phyloP scores from a whole-genome alignment of 2,329 filamentous ascomycete genomes.

The Nigrospora sphaerica region DNA sequence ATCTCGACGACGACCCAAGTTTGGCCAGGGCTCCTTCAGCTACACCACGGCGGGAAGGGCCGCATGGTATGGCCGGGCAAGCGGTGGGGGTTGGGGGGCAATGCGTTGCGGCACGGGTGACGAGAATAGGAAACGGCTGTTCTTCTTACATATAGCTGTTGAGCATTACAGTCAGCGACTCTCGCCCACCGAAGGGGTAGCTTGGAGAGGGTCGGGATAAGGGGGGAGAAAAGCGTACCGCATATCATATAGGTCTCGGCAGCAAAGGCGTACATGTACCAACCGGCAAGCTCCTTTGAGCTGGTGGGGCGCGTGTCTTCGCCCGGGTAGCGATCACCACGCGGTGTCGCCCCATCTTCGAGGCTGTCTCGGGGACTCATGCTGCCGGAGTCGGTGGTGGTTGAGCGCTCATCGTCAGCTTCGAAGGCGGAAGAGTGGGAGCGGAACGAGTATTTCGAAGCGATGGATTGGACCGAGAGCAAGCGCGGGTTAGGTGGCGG shows the following conservation, averaged over 20 bases:
- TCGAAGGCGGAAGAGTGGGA: slow-evolving; percentile 60
- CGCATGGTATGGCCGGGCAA: no score
- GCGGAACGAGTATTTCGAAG: slow-evolving; percentile 48
- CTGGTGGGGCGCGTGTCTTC: slow-evolving; percentile 89
- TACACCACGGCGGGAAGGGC: no score
- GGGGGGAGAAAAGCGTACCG: slow-evolving; percentile 45
- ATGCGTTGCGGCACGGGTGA: no score
- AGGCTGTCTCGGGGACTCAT: slow-evolving; percentile 30
- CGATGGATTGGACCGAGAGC: slow-evolving; percentile 41
- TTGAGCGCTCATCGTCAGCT: slow-evolving; percentile 63
- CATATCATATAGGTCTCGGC: slow-evolving; percentile 96
- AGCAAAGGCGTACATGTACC: slow-evolving; percentile 95
- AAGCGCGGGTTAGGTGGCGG: slow-evolving; percentile 37
- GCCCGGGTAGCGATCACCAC: slow-evolving; percentile 57
- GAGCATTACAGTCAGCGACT: no score
- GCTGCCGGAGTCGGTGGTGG: slow-evolving; percentile 26
- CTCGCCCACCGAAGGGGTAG: no score
- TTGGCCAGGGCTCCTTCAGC: no score
- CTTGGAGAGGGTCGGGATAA: no score
- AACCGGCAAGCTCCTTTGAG: slow-evolving; percentile 78
- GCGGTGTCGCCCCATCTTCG: slow-evolving; percentile 26
- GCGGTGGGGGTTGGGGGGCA: no score
- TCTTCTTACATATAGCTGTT: no score
- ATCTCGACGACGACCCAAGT: no score
- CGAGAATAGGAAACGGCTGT: no score